A percentile compares a stretch with the other conserved stretches of the same genome.
phyloP scores from a whole-genome alignment of 2,329 filamentous ascomycete species.

The Arthrinium phaeospermum region DNA sequence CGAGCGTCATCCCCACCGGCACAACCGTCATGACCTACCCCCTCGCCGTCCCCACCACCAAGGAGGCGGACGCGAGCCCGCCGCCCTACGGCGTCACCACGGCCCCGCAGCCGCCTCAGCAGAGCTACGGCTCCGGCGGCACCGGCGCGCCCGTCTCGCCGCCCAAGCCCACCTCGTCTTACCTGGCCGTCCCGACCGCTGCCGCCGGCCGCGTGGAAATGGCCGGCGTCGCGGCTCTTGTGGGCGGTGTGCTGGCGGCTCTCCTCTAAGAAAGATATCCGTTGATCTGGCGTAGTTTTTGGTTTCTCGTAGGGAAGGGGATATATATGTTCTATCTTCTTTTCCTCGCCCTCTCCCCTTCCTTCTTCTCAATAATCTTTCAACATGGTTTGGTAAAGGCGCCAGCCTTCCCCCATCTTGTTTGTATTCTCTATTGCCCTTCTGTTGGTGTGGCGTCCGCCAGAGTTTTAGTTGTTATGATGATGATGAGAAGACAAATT shows the following conservation, averaged over 20 bases:
- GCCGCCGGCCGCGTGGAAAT: neutral
- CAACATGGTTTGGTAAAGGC: neutral
- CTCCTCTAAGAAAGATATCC: neutral
- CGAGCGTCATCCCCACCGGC: conserved; percentile 1
- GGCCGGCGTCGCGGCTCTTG: neutral
- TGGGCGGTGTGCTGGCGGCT: neutral
- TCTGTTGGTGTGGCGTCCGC: neutral
- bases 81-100: conserved; percentile 4
- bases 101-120: neutral
- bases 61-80: neutral
- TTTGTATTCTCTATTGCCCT: neutral
- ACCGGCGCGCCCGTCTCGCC: neutral
- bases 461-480: neutral
- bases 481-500: neutral
- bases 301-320: neutral
- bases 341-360: neutral
- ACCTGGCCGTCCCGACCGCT: neutral
- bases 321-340: neutral
- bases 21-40: conserved; percentile 4
- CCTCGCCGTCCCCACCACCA: neutral
- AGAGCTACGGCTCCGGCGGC: conserved; percentile 6
- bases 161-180: neutral
- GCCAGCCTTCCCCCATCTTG: neutral
- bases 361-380: neutral
- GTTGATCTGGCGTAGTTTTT: neutral